These are phyloP conservation scores for Trichoderma harzianum DNA, from an alignment of 2,329 filamentous ascomycete genomes.

Conservation along the genomic window DNA sequence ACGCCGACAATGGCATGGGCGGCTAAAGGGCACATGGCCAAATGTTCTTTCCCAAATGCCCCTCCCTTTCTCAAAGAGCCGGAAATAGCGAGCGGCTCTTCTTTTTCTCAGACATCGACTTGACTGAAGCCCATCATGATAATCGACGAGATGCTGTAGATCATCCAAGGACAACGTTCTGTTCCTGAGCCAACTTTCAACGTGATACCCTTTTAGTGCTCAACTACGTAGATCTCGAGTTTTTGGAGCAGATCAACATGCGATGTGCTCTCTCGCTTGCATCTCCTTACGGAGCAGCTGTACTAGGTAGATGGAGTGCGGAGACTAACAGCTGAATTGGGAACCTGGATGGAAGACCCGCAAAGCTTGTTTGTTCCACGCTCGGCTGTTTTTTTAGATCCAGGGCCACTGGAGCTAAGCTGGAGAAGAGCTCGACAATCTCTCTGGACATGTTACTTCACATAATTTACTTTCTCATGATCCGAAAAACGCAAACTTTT, in stretches of 20 bases:
- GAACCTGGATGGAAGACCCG: not conserved
- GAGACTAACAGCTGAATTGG: not conserved
- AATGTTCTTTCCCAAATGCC: not conserved
- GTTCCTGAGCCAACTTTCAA: not conserved
- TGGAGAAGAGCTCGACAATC: not conserved
- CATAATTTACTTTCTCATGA: not conserved
- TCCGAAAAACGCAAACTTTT: not conserved
- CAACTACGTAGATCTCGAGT: not conserved
- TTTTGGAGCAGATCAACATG: not conserved
- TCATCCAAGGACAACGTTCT: not conserved
- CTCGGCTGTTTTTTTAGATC: not conserved
- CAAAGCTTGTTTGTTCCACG: not conserved
- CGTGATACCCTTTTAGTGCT: not conserved
- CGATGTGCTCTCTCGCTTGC: not conserved
- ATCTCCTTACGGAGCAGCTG: not conserved
- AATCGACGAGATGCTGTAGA: not conserved
- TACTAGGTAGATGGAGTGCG: not conserved
- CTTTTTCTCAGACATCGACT: not conserved
- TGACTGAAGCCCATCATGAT: not conserved
- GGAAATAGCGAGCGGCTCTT: not conserved
- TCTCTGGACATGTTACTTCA: not conserved
- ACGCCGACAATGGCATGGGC: not conserved
- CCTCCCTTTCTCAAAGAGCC: not conserved
- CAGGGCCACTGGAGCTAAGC: not conserved
- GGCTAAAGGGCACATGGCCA: not conserved